Percentiles rank a stretch among this genome's conserved stretches.
phyloP scores from a whole-genome alignment of 805 yeast genomes.

The Candida xiaguanensis region DNA sequence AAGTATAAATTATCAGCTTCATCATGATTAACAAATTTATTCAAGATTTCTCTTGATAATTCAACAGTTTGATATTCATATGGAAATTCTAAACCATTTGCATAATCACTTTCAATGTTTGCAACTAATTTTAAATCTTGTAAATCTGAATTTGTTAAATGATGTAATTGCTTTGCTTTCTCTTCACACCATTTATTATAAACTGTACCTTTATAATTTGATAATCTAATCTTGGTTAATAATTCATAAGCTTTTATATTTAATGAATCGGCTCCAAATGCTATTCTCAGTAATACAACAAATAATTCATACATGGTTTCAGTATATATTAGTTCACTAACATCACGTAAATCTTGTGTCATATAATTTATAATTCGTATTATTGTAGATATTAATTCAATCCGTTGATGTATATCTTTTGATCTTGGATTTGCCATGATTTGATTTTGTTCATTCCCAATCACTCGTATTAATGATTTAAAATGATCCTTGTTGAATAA shows the following conservation, averaged over 20 bases:
- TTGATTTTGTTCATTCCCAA: slow-evolving; percentile 48
- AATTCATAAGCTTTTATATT: slow-evolving; percentile 34
- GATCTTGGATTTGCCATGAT: slow-evolving; percentile 46
- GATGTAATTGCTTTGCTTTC: slow-evolving; percentile 36
- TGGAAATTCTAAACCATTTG: slow-evolving; percentile 61
- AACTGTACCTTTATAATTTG: slow-evolving; percentile 24
- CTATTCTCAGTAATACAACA: slow-evolving; percentile 49
- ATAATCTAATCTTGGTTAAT: slow-evolving; percentile 31
- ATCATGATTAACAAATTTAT: slow-evolving; percentile 64
- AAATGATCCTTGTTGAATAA: slow-evolving; percentile 36
- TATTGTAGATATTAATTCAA: slow-evolving; percentile 37
- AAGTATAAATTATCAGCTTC: slow-evolving; percentile 74
- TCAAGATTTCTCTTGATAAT: slow-evolving; percentile 67
- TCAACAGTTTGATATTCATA: slow-evolving; percentile 63
- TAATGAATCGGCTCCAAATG: slow-evolving; percentile 46
- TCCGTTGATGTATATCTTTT: slow-evolving; percentile 29
- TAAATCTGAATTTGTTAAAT: slow-evolving; percentile 17
- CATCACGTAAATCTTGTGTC: slow-evolving; percentile 28
- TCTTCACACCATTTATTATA: slow-evolving; percentile 46
- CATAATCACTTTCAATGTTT: slow-evolving; percentile 38
- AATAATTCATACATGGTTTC: slow-evolving; percentile 45
- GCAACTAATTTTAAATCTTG: slow-evolving; percentile 17
- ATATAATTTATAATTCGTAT: slow-evolving; percentile 38
- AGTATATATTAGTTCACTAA: slow-evolving; percentile 33
- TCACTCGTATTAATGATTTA: slow-evolving; percentile 37